A percentile compares a stretch with the other conserved stretches of the same genome.
phyloP scores from a whole-genome alignment of 164 flowering plant genomes.

The Magnolia officinalis region DNA sequence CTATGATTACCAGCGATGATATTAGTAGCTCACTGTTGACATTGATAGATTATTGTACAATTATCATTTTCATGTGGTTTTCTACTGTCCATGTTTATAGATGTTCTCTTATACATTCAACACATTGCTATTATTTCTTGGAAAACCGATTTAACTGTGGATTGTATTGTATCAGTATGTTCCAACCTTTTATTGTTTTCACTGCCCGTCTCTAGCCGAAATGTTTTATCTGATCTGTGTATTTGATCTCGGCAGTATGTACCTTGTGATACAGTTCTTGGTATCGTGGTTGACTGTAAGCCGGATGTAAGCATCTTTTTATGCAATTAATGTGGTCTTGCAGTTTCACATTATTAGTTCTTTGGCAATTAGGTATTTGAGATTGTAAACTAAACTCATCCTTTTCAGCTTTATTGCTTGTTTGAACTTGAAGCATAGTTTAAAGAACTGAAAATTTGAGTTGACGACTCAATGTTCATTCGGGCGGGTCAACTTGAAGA shows the following conservation, averaged over 20 bases:
- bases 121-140: not conserved
- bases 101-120: not conserved
- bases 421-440: not conserved
- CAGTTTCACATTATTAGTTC: not conserved
- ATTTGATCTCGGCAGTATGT: slow-evolving; percentile 65
- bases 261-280: slow-evolving; percentile 80
- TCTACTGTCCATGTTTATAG: not conserved
- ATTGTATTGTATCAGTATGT: not conserved
- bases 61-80: not conserved
- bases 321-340: not conserved
- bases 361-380: not conserved
- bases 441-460: no score
- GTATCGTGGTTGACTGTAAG: slow-evolving; percentile 81
- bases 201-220: not conserved
- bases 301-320: slow-evolving; percentile 69
- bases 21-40: no score
- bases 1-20: no score
- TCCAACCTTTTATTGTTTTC: not conserved
- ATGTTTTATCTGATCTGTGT: not conserved
- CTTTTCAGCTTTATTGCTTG: not conserved
- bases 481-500: no score
- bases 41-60: no score
- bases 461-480: no score
- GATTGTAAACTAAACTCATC: not conserved
- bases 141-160: not conserved